These are phyloP conservation scores for Neurospora cerealis DNA, from an alignment of 495 filamentous ascomycete species.

Conservation along the genomic window DNA sequence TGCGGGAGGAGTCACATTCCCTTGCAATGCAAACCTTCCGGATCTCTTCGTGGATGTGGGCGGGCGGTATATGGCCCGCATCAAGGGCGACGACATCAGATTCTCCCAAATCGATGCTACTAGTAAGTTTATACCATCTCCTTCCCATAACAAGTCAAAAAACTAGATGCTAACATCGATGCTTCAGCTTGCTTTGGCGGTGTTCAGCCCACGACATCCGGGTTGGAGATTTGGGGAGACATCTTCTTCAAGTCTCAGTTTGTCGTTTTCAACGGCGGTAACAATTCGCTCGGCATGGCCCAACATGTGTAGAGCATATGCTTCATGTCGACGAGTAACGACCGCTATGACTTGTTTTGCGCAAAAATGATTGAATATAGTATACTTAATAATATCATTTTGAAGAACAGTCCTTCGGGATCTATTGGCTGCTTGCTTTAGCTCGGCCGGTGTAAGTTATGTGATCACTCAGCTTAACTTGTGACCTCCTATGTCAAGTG, in stretches of 20 bases:
- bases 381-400: neutral
- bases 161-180: constrained; percentile 4
- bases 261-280: constrained; percentile 64
- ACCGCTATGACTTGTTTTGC: neutral
- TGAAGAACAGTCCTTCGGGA: neutral
- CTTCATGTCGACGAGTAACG: neutral
- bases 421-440: neutral
- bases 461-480: neutral
- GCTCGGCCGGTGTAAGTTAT: neutral
- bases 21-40: constrained; percentile 51
- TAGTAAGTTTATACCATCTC: constrained; percentile 23
- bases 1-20: constrained; percentile 55
- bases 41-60: constrained; percentile 60
- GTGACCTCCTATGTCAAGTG: neutral
- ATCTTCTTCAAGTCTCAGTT: constrained; percentile 73
- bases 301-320: constrained; percentile 27
- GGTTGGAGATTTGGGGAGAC: constrained; percentile 66
- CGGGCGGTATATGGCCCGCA: constrained; percentile 43
- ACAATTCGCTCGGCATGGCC: constrained; percentile 51
- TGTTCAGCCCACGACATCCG: constrained; percentile 51
- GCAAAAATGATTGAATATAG: neutral
- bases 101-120: constrained; percentile 47
- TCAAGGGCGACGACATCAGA: constrained; percentile 58
- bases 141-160: neutral
- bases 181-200: constrained; percentile 58